Base-by-base conservation (phyloP, 2,329 filamentous ascomycete genomes). In the Malbranchea cinnamomea region DNA sequence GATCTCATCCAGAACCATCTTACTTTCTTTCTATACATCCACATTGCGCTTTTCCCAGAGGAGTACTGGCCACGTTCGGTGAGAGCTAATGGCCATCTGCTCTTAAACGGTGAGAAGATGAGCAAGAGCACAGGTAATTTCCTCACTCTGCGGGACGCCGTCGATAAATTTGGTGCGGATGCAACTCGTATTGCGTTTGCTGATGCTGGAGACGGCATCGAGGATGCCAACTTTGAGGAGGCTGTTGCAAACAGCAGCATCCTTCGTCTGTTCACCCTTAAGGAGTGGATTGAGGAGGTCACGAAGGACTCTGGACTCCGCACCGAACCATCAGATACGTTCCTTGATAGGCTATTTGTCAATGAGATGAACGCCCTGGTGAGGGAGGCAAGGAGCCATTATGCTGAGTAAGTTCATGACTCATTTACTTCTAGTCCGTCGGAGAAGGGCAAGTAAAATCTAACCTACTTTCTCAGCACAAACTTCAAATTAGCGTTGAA, bases 71-170 rank as follows among this genome's bases (percentile, higher is more conserved):
- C 89, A 7, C 70, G 69, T 30, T 75, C 75, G 38, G 68, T 95
- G 41, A 78, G 89, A 41, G 76, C 80, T 38, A 98, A 98, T 50
- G 89, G 89, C 2, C 87, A 95, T 59, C 61, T 95, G 47, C 73
- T 92, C 55, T 67, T 98, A 40, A 98, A 98, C 53, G 87, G 87
- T 28, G 82, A 93, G 53, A 98, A 98, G 70, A 98, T 98, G 89
- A 79, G 75, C 53, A 98, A 98, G 65, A 87, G 78, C 31, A 94
- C 85, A 0, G 89, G 89, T 38, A 98, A 95, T 62, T 98, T 98
- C 65, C 67, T 98, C 53, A 95, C 89, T 7, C 65, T 95, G 30
- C 70, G 75, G 31, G 81, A 94, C 38, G 70, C 85, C 17, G 78
- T 87, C 9, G 69, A 75, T 44, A 98, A 98, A 56, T 98, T 89